These are phyloP conservation scores for Fraxinus velutina DNA, from an alignment of 305 asterid genomes.

Conservation along the genomic window DNA sequence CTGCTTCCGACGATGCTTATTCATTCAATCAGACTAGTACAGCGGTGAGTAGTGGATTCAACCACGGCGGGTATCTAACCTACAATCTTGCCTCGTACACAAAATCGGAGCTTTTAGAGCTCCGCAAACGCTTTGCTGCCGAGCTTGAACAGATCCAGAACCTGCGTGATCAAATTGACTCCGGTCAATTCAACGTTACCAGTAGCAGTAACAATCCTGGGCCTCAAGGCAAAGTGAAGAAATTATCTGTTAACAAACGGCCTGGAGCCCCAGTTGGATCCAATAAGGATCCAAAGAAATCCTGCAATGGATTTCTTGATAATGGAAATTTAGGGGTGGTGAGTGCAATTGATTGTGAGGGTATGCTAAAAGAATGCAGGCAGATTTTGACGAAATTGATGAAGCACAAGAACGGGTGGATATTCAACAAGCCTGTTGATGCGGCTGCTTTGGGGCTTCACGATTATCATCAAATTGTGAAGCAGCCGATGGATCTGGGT, in stretches of 20 bases:
- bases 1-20: conserved; percentile 90
- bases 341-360: conserved; percentile 34
- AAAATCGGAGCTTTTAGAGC: conserved; percentile 52
- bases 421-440: conserved; percentile 72
- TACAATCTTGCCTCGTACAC: conserved; percentile 48
- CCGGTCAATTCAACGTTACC: conserved; percentile 44
- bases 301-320: conserved; percentile 31
- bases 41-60: conserved; percentile 40
- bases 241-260: conserved; percentile 43
- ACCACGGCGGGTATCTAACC: conserved; percentile 51
- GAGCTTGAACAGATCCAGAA: conserved; percentile 74
- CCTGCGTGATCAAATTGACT: conserved; percentile 59
- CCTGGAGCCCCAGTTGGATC: conserved; percentile 45
- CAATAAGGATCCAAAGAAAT: conserved; percentile 34
- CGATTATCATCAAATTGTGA: conserved; percentile 82
- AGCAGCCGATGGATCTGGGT: conserved; percentile 94
- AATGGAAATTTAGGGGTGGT: conserved; percentile 29
- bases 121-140: conserved; percentile 47
- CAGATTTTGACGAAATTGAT: conserved; percentile 60
- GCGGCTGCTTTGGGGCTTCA: conserved; percentile 65
- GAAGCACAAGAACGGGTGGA: conserved; percentile 57
- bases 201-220: conserved; percentile 39
- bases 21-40: conserved; percentile 69
- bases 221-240: conserved; percentile 56
- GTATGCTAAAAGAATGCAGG: conserved; percentile 63